These are phyloP conservation scores for Camellia oleifera DNA, from an alignment of 179 eudicot genomes.

Conservation along the genomic window DNA sequence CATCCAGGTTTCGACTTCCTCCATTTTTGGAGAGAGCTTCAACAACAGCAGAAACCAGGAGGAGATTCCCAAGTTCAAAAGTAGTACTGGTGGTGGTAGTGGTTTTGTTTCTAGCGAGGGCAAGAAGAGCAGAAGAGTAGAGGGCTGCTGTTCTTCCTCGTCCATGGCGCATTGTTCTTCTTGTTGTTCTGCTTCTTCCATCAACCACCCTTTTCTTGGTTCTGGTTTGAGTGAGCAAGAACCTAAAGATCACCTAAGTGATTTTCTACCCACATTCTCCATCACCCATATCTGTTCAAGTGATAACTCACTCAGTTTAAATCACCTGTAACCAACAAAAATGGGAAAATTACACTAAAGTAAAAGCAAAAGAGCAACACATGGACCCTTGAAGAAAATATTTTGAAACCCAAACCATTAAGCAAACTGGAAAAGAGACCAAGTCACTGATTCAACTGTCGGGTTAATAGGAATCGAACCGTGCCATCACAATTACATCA, in stretches of 20 bases:
- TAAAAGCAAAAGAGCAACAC: no score
- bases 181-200: conserved; percentile 7
- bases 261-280: background rate
- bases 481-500: no score
- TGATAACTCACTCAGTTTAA: background rate
- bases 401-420: no score
- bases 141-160: background rate
- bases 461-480: no score
- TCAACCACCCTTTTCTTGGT: conserved; percentile 8
- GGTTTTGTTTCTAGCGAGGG: conserved; percentile 5
- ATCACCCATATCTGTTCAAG: background rate
- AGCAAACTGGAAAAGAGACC: no score
- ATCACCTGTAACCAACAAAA: conserved; percentile 4
- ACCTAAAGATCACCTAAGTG: background rate
- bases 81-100: background rate
- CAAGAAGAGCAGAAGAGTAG: background rate
- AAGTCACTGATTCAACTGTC: no score
- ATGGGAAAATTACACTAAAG: background rate
- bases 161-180: conserved; percentile 17
- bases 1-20: conserved; percentile 54
- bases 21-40: conserved; percentile 58
- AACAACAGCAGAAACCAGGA: conserved; percentile 55
- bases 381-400: no score
- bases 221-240: background rate
- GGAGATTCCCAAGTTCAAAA: conserved; percentile 37